These are phyloP conservation scores for Botrytis tulipae DNA, from an alignment of 2,329 filamentous ascomycete genomes.

Conservation along the genomic window DNA sequence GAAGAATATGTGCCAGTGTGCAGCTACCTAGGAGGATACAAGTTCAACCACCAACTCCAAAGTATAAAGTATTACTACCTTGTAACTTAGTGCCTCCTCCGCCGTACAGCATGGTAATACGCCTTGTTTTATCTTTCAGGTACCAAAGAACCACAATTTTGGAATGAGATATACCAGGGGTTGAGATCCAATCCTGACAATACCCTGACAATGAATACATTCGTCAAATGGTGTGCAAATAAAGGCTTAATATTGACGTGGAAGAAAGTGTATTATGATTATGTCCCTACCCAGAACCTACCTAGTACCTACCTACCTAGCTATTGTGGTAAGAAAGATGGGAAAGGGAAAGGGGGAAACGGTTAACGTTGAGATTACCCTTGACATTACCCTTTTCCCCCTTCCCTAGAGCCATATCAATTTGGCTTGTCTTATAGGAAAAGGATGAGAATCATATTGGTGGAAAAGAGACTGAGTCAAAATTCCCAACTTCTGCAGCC, in stretches of 20 bases:
- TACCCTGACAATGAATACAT: neutral
- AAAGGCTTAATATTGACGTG: neutral
- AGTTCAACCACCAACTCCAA: neutral
- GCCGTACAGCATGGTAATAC: neutral
- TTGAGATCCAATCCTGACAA: neutral
- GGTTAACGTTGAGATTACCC: neutral
- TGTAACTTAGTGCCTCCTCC: neutral
- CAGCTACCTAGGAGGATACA: neutral
- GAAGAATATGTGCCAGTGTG: neutral
- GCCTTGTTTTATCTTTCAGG: conserved; percentile 10
- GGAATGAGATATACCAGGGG: conserved; percentile 5
- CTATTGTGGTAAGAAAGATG: neutral
- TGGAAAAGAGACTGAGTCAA: neutral
- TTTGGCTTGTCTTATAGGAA: neutral
- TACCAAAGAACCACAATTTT: conserved; percentile 15
- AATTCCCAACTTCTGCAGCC: neutral
- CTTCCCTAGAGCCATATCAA: neutral
- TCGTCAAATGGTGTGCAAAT: neutral
- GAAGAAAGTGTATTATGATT: neutral
- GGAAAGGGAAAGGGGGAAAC: neutral
- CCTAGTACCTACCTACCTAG: neutral
- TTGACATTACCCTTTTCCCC: neutral
- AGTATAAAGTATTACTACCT: neutral
- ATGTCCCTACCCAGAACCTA: neutral
- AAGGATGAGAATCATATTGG: neutral